Evolutionary conservation across 345 rosid genomes (phyloP).

Genomic region (Turnera subulata): DNA sequence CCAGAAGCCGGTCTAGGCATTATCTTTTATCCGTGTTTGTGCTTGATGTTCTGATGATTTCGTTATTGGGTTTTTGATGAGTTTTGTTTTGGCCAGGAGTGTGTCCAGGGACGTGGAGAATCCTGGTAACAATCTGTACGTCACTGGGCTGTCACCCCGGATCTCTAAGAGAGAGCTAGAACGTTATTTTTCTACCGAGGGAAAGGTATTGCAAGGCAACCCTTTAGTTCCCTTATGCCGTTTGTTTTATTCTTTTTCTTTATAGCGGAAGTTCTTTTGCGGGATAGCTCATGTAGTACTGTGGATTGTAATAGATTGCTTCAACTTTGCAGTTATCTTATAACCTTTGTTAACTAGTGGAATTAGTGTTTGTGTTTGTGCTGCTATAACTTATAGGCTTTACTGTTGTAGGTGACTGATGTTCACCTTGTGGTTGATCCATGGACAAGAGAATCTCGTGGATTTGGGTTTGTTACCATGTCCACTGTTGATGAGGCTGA

Average conservation of each 20-base stretch:
- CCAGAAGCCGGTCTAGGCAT: slow-evolving; percentile 55
- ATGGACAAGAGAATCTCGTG: slow-evolving; percentile 90
- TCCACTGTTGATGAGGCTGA: slow-evolving; percentile 59
- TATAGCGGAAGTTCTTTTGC: background rate
- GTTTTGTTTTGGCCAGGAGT: slow-evolving; percentile 41
- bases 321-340: no score
- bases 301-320: no score
- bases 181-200: slow-evolving; percentile 66
- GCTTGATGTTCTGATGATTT: background rate
- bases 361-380: no score
- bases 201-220: slow-evolving; percentile 64
- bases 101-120: slow-evolving; percentile 60
- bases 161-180: slow-evolving; percentile 73
- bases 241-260: background rate
- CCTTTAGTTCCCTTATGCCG: background rate
- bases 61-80: background rate
- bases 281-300: background rate
- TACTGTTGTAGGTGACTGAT: slow-evolving; percentile 71
- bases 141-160: slow-evolving; percentile 81
- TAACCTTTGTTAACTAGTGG: no score
- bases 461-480: slow-evolving; percentile 94
- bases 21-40: background rate
- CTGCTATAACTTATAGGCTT: no score
- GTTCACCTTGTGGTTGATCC: slow-evolving; percentile 93
- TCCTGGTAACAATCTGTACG: slow-evolving; percentile 91